phyloP scores from a whole-genome alignment of 257 asterid genomes.

The Solanum pinnatisectum region DNA sequence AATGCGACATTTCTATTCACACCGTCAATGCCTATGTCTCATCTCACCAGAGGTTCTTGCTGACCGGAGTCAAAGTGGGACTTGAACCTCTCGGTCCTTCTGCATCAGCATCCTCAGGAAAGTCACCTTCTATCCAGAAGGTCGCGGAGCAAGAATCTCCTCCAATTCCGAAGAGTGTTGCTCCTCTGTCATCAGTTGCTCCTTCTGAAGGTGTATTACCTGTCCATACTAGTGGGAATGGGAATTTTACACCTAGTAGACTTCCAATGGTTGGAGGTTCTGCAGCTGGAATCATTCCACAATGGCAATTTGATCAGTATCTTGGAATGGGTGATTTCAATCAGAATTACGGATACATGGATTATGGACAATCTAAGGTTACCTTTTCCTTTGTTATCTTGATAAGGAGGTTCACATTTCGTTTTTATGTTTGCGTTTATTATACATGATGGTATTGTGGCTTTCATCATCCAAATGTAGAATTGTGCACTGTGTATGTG shows the following conservation, averaged over 20 bases:
- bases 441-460: background rate
- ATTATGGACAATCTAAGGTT: slow-evolving; percentile 71
- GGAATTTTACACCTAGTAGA: slow-evolving; percentile 23
- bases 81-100: slow-evolving; percentile 46
- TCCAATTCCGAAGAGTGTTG: slow-evolving; percentile 7
- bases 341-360: slow-evolving; percentile 42
- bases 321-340: slow-evolving; percentile 45
- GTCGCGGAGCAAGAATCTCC: slow-evolving; percentile 18
- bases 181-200: slow-evolving; percentile 20
- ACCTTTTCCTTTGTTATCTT: background rate
- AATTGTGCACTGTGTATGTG: background rate
- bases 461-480: background rate
- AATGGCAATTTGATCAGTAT: slow-evolving; percentile 74
- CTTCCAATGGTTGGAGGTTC: slow-evolving; percentile 45
- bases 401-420: background rate
- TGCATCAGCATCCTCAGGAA: slow-evolving; percentile 34
- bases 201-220: slow-evolving; percentile 19
- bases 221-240: slow-evolving; percentile 19
- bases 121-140: slow-evolving; percentile 26
- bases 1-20: slow-evolving; percentile 76
- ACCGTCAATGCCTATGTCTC: slow-evolving; percentile 54
- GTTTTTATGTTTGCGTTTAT: background rate
- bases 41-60: slow-evolving; percentile 70
- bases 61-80: slow-evolving; percentile 84
- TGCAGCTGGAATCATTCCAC: slow-evolving; percentile 40